These are phyloP conservation scores for Tilletia horrida DNA, from an alignment of 1,284 basidiomycete species.

Conservation along the genomic window DNA sequence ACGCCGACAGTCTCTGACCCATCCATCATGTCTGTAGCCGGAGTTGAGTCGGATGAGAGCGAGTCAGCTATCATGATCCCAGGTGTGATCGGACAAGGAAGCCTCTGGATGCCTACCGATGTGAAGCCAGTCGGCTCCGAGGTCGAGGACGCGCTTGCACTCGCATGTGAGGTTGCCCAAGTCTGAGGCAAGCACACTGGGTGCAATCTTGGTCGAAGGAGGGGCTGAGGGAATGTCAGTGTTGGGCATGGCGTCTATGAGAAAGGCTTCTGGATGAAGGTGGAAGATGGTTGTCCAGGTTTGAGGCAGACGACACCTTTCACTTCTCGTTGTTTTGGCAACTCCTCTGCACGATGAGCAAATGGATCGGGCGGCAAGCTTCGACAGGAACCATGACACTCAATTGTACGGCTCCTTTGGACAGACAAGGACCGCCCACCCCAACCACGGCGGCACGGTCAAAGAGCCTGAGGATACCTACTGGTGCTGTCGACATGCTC, in stretches of 20 bases:
- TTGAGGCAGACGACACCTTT: background rate
- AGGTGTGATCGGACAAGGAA: conserved; percentile 78
- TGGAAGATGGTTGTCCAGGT: too few species aligned
- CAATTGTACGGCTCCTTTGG: too few species aligned
- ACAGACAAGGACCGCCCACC: too few species aligned
- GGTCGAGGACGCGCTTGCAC: conserved; percentile 51
- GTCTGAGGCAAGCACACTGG: conserved; percentile 53
- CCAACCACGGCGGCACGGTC: too few species aligned
- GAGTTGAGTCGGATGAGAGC: conserved; percentile 39
- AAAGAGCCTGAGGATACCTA: too few species aligned
- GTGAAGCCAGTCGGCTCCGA: conserved; percentile 54
- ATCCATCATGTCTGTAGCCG: conserved; percentile 29
- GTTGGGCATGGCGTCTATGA: background rate
- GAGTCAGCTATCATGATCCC: too few species aligned
- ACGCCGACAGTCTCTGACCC: conserved; percentile 15
- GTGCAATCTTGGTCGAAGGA: conserved; percentile 51
- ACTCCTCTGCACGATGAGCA: too few species aligned
- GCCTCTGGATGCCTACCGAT: conserved; percentile 60
- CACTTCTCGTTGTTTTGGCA: background rate
- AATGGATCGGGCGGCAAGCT: too few species aligned
- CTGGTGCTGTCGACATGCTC: too few species aligned
- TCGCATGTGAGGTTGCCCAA: conserved; percentile 53
- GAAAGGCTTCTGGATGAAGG: too few species aligned
- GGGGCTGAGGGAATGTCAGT: conserved; percentile 14
- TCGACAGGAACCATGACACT: too few species aligned